These are phyloP conservation scores for Microbotryomycetes sp. DNA, from an alignment of 1,284 basidiomycete genomes.

Conservation along the genomic window DNA sequence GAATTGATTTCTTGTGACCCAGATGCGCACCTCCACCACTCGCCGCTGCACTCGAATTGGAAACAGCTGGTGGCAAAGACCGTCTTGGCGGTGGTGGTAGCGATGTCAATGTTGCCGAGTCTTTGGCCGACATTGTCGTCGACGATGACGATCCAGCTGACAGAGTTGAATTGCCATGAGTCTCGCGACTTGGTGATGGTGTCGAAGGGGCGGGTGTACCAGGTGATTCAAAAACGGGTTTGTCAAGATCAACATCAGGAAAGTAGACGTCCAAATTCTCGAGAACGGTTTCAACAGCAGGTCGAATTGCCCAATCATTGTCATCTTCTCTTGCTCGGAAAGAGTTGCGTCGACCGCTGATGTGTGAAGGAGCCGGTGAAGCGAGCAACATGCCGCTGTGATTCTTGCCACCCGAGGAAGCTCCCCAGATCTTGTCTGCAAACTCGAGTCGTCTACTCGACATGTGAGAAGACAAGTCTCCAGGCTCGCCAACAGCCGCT, in stretches of 20 bases:
- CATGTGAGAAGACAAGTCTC: background rate
- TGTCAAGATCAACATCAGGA: slow-evolving; percentile 91
- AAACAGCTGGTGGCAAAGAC: slow-evolving; percentile 14
- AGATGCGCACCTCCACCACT: slow-evolving; percentile 42
- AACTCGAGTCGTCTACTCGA: background rate
- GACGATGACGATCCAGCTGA: slow-evolving; percentile 38
- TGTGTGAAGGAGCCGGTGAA: background rate
- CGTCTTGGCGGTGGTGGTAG: background rate
- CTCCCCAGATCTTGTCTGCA: slow-evolving; percentile 2
- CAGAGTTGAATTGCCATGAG: slow-evolving; percentile 18
- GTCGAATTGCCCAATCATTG: slow-evolving; percentile 58
- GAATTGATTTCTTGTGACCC: slow-evolving; percentile 77
- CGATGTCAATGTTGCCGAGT: slow-evolving; percentile 12
- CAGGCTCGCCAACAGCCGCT: background rate
- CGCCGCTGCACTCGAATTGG: slow-evolving; percentile 31
- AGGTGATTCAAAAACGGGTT: slow-evolving; percentile 79
- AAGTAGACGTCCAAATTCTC: slow-evolving; percentile 92
- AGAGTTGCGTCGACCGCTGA: slow-evolving; percentile 12
- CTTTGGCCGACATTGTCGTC: slow-evolving; percentile 36
- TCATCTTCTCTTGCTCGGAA: slow-evolving; percentile 26
- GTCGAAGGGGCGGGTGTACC: slow-evolving; percentile 55
- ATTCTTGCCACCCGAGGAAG: background rate
- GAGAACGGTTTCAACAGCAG: slow-evolving; percentile 87
- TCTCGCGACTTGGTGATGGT: slow-evolving; percentile 46
- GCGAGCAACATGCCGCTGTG: background rate